Evolutionary conservation across 2,329 filamentous ascomycete species (phyloP).

Genomic region (Cladophialophora yegresii): DNA sequence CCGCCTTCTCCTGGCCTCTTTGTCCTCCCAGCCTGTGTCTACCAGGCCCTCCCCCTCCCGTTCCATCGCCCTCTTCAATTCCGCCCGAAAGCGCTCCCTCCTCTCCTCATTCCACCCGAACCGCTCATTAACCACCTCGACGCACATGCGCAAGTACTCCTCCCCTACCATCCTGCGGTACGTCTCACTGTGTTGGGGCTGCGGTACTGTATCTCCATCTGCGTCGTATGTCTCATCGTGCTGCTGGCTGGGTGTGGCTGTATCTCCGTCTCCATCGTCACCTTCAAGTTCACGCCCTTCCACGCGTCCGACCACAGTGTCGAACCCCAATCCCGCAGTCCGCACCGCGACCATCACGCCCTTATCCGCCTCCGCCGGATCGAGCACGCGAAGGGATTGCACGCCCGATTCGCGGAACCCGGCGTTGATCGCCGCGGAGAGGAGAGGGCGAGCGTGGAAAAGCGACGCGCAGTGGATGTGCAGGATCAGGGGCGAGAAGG

Average conservation of each 20-base stretch:
- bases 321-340: constrained; percentile 77
- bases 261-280: constrained; percentile 34
- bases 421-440: constrained; percentile 73
- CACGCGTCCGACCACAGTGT: constrained; percentile 71
- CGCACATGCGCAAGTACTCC: constrained; percentile 66
- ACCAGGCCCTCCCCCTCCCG: constrained; percentile 28
- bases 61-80: constrained; percentile 31
- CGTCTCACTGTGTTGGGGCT: no score
- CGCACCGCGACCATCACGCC: constrained; percentile 70
- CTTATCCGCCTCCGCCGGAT: constrained; percentile 37
- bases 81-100: constrained; percentile 41
- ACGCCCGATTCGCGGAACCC: constrained; percentile 91
- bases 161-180: constrained; percentile 61
- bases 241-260: neutral
- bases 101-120: constrained; percentile 47
- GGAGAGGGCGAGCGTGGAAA: constrained; percentile 70
- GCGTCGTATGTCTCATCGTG: constrained; percentile 43
- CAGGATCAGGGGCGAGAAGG: constrained; percentile 56
- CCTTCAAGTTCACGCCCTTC: constrained; percentile 35
- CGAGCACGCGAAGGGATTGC: constrained; percentile 58
- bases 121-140: constrained; percentile 69
- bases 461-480: constrained; percentile 79
- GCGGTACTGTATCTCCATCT: no score
- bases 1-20: constrained; percentile 43
- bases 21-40: constrained; percentile 31